phyloP scores from a whole-genome alignment of 306 rosid genomes.

The Abrus precatorius region DNA sequence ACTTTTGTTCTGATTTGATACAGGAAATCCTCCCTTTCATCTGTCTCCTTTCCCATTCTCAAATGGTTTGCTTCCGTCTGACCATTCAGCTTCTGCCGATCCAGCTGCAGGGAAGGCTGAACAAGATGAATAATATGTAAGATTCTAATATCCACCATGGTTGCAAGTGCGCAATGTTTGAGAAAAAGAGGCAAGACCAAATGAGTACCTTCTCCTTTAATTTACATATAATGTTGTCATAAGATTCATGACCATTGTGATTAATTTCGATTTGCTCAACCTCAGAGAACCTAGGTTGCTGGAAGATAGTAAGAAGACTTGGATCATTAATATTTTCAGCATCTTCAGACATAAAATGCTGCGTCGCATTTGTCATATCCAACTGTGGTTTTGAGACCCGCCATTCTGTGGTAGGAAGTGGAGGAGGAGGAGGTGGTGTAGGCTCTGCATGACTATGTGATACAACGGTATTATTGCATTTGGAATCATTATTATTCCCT shows the following conservation, averaged over 20 bases:
- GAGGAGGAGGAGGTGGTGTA: slow-evolving; percentile 72
- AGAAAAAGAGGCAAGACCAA: slow-evolving; percentile 25
- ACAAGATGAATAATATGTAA: slow-evolving; percentile 26
- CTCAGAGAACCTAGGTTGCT: slow-evolving; percentile 50
- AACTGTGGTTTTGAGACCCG: slow-evolving; percentile 58
- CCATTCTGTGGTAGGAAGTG: slow-evolving; percentile 79
- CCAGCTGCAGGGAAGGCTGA: slow-evolving; percentile 51
- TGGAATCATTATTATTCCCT: slow-evolving; percentile 51
- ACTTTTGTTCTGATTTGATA: slow-evolving; percentile 86
- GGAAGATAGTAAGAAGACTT: slow-evolving; percentile 48
- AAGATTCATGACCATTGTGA: slow-evolving; percentile 44
- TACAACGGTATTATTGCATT: slow-evolving; percentile 46
- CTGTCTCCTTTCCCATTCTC: slow-evolving; percentile 56
- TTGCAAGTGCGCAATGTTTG: slow-evolving; percentile 19
- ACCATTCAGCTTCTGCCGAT: slow-evolving; percentile 51
- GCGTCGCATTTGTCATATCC: slow-evolving; percentile 59
- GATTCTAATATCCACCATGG: slow-evolving; percentile 29
- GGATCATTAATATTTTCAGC: slow-evolving; percentile 43
- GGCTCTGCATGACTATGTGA: slow-evolving; percentile 52
- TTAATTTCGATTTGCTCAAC: slow-evolving; percentile 51
- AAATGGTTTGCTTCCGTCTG: slow-evolving; percentile 61
- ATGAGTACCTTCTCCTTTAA: slow-evolving; percentile 63
- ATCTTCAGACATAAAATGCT: slow-evolving; percentile 46
- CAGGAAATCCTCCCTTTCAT: slow-evolving; percentile 83
- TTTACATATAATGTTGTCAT: slow-evolving; percentile 50